Percentiles rank a stretch among this genome's conserved stretches.
These are phyloP conservation scores for Caloboletus firmus DNA, from an alignment of 1,284 basidiomycete genomes.

Conservation along the genomic window DNA sequence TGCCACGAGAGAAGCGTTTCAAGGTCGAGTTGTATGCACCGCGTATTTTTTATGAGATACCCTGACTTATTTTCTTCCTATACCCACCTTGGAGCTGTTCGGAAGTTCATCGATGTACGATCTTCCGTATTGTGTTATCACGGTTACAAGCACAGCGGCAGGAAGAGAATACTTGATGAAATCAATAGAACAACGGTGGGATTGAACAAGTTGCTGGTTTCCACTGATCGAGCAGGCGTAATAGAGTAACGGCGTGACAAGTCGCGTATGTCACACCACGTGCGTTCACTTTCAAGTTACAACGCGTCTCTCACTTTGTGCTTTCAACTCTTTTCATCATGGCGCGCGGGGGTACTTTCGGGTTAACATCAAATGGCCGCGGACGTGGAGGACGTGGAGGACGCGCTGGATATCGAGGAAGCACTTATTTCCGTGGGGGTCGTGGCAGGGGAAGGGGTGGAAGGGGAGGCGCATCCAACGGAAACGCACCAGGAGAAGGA, in stretches of 20 bases:
- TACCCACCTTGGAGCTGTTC: slow-evolving; percentile 2
- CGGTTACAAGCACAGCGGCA: neutral
- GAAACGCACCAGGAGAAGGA: slow-evolving; percentile 44
- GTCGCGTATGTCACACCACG: slow-evolving; percentile 33
- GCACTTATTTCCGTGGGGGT: slow-evolving; percentile 38
- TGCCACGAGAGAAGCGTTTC: neutral
- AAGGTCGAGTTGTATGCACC: slow-evolving; percentile 9
- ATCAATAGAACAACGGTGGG: neutral
- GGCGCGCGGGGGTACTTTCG: slow-evolving; percentile 37
- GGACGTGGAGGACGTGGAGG: slow-evolving; percentile 46
- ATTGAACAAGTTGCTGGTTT: neutral
- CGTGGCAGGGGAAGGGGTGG: slow-evolving; percentile 48
- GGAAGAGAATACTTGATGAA: neutral
- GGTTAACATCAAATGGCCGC: slow-evolving; percentile 34
- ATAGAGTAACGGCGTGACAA: slow-evolving; percentile 14
- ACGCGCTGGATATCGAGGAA: slow-evolving; percentile 50
- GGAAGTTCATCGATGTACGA: neutral
- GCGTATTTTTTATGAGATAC: slow-evolving; percentile 27
- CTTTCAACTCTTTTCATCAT: slow-evolving; percentile 18
- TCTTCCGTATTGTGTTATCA: neutral
- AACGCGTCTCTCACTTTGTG: neutral
- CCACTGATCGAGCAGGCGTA: neutral
- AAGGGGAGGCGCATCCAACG: slow-evolving; percentile 50
- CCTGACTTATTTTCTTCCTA: slow-evolving; percentile 12
- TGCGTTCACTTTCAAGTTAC: slow-evolving; percentile 4